Evolutionary conservation across 78 protist species (phyloP).

Genomic region (Pigoraptor vietnamica): DNA sequence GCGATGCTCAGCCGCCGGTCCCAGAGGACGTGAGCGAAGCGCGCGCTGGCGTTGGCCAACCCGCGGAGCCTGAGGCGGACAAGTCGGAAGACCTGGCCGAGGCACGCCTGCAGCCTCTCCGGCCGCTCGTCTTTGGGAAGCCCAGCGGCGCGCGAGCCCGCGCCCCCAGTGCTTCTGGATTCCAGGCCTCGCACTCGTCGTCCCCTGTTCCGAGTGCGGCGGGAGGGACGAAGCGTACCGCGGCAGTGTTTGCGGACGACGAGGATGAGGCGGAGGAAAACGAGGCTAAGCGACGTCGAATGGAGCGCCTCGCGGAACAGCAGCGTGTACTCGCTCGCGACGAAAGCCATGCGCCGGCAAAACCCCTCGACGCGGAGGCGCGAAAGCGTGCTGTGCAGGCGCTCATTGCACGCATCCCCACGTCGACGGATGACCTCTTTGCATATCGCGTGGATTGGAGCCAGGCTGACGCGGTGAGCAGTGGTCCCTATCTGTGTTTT

Average conservation of each 20-base stretch:
- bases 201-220: neutral
- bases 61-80: no score
- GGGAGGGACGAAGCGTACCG: neutral
- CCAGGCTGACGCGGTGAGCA: neutral
- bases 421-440: neutral
- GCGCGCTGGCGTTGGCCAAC: no score
- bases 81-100: neutral
- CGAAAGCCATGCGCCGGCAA: neutral
- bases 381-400: neutral
- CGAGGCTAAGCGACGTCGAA: neutral
- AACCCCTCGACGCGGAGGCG: neutral
- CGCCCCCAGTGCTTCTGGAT: neutral
- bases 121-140: neutral
- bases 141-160: neutral
- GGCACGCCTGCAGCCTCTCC: neutral
- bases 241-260: neutral
- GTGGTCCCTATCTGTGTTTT: no score
- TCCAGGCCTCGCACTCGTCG: neutral
- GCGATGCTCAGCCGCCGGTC: no score
- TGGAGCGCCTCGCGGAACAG: neutral
- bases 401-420: neutral
- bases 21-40: no score
- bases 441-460: neutral
- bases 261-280: neutral
- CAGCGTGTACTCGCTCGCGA: neutral